These are phyloP conservation scores for Neocatenulostroma microsporum DNA, from an alignment of 2,329 filamentous ascomycete genomes.

Conservation along the genomic window DNA sequence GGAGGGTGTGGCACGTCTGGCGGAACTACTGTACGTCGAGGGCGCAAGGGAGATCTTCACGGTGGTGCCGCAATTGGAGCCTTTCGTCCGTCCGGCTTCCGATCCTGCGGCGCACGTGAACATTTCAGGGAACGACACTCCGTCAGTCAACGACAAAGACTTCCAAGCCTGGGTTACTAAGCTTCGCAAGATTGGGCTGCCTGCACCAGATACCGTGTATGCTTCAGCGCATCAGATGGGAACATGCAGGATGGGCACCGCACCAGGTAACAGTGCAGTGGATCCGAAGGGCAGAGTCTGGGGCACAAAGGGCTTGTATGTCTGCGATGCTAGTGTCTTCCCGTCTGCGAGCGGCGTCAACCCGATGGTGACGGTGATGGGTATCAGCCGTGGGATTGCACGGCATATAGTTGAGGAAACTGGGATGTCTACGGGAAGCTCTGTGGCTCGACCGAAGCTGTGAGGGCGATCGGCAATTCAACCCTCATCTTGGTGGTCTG, in stretches of 20 bases:
- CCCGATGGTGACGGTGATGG: constrained; percentile 73
- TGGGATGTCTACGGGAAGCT: too few species aligned
- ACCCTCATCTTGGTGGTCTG: too few species aligned
- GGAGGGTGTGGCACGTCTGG: constrained; percentile 62
- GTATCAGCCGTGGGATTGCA: constrained; percentile 58
- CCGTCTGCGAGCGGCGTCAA: constrained; percentile 72
- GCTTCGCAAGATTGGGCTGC: constrained; percentile 44
- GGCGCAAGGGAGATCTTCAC: constrained; percentile 75
- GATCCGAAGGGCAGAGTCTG: constrained; percentile 47
- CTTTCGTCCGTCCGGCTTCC: constrained; percentile 48
- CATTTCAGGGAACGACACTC: constrained; percentile 12
- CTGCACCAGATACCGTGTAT: constrained; percentile 47
- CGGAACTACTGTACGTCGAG: constrained; percentile 68
- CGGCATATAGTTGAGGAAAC: constrained; percentile 42
- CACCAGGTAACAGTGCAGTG: constrained; percentile 36
- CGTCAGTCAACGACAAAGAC: constrained; percentile 46
- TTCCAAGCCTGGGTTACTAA: constrained; percentile 55
- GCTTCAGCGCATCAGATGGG: constrained; percentile 77
- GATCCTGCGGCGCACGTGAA: constrained; percentile 11
- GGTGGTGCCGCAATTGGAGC: constrained; percentile 52
- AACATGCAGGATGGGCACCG: constrained; percentile 61
- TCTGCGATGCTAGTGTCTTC: constrained; percentile 68
- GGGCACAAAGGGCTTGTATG: constrained; percentile 57
- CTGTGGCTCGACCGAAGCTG: too few species aligned
- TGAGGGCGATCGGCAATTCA: too few species aligned